A percentile compares a stretch with the other conserved stretches of the same genome.
phyloP scores from a whole-genome alignment of 352 stramenopile genomes.

The Phytophthora europaea region DNA sequence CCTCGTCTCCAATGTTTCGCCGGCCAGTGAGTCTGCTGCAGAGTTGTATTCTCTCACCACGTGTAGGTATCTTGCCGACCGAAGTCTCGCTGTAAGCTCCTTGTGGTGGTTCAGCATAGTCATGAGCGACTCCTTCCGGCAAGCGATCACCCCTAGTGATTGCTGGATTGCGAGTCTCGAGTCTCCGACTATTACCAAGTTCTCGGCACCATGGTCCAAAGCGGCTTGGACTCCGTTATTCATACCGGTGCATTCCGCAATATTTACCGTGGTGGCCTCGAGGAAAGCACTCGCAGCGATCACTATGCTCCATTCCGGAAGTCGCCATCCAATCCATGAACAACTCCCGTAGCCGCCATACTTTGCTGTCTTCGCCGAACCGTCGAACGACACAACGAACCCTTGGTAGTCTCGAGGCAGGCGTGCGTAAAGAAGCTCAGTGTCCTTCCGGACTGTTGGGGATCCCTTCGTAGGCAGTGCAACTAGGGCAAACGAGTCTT shows the following conservation, averaged over 20 bases:
- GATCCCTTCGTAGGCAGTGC: no score
- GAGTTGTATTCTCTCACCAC: constrained; percentile 2
- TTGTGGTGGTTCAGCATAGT: no score
- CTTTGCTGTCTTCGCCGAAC: constrained; percentile 19
- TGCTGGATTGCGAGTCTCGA: no score
- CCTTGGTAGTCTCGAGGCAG: not conserved
- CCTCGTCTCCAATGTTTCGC: not conserved
- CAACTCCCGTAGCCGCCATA: constrained; percentile 14
- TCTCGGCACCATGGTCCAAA: no score
- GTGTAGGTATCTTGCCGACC: no score
- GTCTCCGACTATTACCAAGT: no score
- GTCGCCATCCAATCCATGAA: constrained; percentile 5
- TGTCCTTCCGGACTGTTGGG: no score
- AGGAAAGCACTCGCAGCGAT: constrained; percentile 6
- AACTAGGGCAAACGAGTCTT: no score
- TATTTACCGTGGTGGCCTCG: not conserved
- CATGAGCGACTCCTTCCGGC: no score
- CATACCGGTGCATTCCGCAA: constrained; percentile 7
- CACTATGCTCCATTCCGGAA: constrained; percentile 8
- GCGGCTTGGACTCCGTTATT: not conserved
- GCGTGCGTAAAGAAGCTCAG: constrained; percentile 4
- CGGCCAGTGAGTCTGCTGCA: constrained; percentile 1
- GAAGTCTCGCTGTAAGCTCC: no score
- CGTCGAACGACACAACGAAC: constrained; percentile 31
- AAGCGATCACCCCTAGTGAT: no score